Evolutionary conservation across 768 basidiomycete species (phyloP).

Genomic region (Psilocybe sp.): DNA sequence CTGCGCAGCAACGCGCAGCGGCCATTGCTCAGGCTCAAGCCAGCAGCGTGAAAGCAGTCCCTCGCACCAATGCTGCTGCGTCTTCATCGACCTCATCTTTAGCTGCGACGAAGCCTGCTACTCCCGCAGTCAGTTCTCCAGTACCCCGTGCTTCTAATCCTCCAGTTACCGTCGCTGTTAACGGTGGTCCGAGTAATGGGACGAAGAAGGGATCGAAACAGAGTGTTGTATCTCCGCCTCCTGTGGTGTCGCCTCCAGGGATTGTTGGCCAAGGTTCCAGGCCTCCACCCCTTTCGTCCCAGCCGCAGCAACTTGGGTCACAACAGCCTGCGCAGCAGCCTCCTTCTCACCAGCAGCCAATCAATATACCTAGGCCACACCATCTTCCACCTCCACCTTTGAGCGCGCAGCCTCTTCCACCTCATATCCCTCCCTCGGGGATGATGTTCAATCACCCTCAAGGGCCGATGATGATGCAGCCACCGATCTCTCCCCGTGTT

Average conservation of each 20-base stretch:
- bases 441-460: constrained; percentile 41
- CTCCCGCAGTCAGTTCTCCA: constrained; percentile 42
- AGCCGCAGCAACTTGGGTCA: constrained; percentile 20
- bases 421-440: constrained; percentile 40
- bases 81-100: constrained; percentile 33
- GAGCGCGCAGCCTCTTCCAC: constrained; percentile 36
- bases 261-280: constrained; percentile 29
- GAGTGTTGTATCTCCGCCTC: constrained; percentile 16
- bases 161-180: constrained; percentile 37
- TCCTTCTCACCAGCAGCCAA: constrained; percentile 30
- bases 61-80: constrained; percentile 47
- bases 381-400: constrained; percentile 47
- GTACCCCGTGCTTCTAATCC: constrained; percentile 24
- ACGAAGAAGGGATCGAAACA: constrained; percentile 62
- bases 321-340: constrained; percentile 23
- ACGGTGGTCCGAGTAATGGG: constrained; percentile 21
- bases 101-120: constrained; percentile 26
- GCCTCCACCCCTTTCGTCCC: constrained; percentile 34
- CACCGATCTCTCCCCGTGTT: constrained; percentile 55
- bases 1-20: constrained; percentile 46
- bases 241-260: constrained; percentile 14
- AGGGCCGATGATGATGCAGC: constrained; percentile 29
- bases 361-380: constrained; percentile 41
- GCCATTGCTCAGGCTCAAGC: constrained; percentile 25
- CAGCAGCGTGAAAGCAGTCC: constrained; percentile 34